These are phyloP conservation scores for Candolleomyces aberdarensis DNA, from an alignment of 768 basidiomycete genomes.

Conservation along the genomic window DNA sequence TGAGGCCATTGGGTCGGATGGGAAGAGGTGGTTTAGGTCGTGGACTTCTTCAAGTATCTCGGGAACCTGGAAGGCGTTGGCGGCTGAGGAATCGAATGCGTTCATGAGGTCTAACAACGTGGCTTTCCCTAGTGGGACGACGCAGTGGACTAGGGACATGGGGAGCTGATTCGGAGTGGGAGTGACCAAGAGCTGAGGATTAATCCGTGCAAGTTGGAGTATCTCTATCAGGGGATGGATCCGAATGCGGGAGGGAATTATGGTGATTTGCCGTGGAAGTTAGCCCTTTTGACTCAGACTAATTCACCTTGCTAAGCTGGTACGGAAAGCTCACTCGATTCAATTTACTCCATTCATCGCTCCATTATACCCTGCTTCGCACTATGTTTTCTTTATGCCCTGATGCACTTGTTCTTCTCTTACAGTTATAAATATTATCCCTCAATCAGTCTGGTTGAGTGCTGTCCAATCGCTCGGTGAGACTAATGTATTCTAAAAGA, in stretches of 20 bases:
- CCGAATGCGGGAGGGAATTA: conserved; percentile 3
- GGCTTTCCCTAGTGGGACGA: conserved; percentile 6
- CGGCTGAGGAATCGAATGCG: conserved; percentile 12
- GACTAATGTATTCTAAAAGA: no score
- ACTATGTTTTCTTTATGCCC: no score
- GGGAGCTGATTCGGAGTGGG: conserved; percentile 17
- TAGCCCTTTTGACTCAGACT: not conserved
- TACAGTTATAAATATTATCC: no score
- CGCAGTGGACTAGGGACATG: conserved; percentile 17
- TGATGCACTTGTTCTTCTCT: no score
- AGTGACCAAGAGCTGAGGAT: conserved; percentile 15
- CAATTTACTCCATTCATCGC: no score
- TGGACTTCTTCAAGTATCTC: conserved; percentile 13
- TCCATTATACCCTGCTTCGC: no score
- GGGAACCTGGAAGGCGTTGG: conserved; percentile 10
- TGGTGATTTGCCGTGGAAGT: not conserved
- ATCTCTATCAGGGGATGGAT: conserved; percentile 15
- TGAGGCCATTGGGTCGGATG: conserved; percentile 17
- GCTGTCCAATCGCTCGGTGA: no score
- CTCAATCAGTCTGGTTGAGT: no score
- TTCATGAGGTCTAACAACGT: conserved; percentile 17
- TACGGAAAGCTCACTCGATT: no score
- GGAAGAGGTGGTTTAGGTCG: conserved; percentile 14
- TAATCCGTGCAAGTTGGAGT: conserved; percentile 15
- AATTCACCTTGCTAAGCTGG: no score